Base-by-base conservation (phyloP, 1,284 basidiomycete species). In the Marasmius sp. region DNA sequence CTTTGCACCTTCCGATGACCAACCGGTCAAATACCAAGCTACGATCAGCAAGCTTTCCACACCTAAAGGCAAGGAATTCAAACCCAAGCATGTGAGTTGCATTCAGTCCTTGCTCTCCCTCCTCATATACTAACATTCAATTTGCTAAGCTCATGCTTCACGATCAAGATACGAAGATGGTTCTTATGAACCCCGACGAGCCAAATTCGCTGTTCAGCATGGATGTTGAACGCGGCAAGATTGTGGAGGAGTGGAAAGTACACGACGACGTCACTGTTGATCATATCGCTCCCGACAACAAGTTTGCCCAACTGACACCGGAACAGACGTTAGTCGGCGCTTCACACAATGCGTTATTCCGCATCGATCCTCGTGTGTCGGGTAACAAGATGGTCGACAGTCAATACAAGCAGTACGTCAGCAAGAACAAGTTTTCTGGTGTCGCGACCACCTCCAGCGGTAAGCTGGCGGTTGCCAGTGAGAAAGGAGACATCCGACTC, bases 171-270 rank as follows among this genome's bases (percentile, higher is more conserved):
- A 85, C 88, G 41, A 94, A 95, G 77, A 96, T 99, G 95, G 81
- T 99, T 58, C 74, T 99, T 62, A 93, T 95, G 85, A 93, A 98
- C 71, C 90, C 94, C 1, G 72, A 76, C 41, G 89, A 95, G 59
- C 86, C 89, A n/a, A 88, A 95, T 69, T 90, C 95, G 0, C 78
- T 99, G 41, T 98, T 89, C 79, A 89, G 84, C 67, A 89, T 99
- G 85, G 97, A 99, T 75, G 86, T 99, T 65, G 94, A 97, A 75
- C 90, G 91, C 50, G 97, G 95, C 55, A 97, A 98, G 79, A 90
- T 99, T 47, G 95, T 99, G 8, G 97, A 99, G 71, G 97, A 99
- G 75, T 98, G 95, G 96, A 97, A 96, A 74, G 89, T 99, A 16
- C 91, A 96, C 71, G 95, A 98, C 55, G 84, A 92, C 69, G 83